Evolutionary conservation across 139 green algal species (phyloP), one percentile per base, ranked within the genome.

Genomic region (Gonium pectorale): DNA sequence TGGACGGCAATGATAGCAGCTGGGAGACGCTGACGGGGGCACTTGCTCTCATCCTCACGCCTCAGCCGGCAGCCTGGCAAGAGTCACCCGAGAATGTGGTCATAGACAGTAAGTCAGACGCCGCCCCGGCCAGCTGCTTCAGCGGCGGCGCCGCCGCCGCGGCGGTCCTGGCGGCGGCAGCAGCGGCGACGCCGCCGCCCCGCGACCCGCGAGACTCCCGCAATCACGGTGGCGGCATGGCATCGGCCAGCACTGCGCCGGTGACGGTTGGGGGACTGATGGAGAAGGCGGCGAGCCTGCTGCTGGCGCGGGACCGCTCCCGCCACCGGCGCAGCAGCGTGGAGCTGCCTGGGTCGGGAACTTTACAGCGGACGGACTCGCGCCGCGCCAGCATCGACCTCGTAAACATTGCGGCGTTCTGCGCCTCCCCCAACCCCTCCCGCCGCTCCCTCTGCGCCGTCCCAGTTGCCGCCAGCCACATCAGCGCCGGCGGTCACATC

Each of bases 11-110:
- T 33, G 22, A 54, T 13, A 60, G 27, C 68, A 41, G 43, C 26
- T 77, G 68, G 43, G 43, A 60, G 26, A 54, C 41, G 8, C 68
- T 77, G 15, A n/a, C 68, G 11, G 60, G 68, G 21, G 68, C 68
- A 4, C 43, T 77, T 15, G 68, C 68, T 44, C 68, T 77, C 26
- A 56, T 77, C 24, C 24, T 77, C 26, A 77, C 68, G n/a, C 68
- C 68, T 3, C 68, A 77, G 29, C 68, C 68, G 41, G 43, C 68
- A 19, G 26, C 15, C 1, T 77, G 68, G 68, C 26, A 41, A 27
- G 68, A 77, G 1, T 21, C 38, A 5, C 22, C 40, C n/a, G n/a
- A n/a, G n/a, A 24, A 27, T 44, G 38, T 1, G 44, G 31, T 44
- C 35, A 13, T 71, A 9, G 31, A 59, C 49, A 17, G 17, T 17